Evolutionary conservation across 2,329 filamentous ascomycete genomes (phyloP).

Genomic region (Aspergillus sojae): DNA sequence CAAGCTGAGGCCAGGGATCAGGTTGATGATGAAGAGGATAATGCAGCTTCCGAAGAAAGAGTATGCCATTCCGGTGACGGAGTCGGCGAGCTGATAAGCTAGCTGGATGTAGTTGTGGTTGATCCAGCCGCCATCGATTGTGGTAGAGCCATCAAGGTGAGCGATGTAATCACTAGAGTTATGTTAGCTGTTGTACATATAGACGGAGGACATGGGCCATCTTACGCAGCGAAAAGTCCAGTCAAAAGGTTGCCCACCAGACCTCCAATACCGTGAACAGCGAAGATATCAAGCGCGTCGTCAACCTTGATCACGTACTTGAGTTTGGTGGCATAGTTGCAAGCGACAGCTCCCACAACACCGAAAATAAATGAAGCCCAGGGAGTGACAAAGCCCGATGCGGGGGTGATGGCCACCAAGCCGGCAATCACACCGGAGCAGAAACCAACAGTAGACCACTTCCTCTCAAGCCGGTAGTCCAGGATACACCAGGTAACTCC

Average conservation of each 20-base stretch:
- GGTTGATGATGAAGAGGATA: slow-evolving; percentile 79
- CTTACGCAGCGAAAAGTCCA: slow-evolving; percentile 76
- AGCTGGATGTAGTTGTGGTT: slow-evolving; percentile 84
- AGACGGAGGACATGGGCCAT: slow-evolving; percentile 10
- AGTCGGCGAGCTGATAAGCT: slow-evolving; percentile 82
- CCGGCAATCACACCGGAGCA: slow-evolving; percentile 88
- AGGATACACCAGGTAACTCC: slow-evolving; percentile 88
- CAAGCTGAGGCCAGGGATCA: slow-evolving; percentile 74
- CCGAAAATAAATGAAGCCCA: slow-evolving; percentile 85
- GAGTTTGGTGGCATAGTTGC: slow-evolving; percentile 89
- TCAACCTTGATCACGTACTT: slow-evolving; percentile 82
- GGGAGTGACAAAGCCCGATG: slow-evolving; percentile 80
- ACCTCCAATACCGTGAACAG: slow-evolving; percentile 77
- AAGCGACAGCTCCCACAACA: slow-evolving; percentile 71
- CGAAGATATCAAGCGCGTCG: slow-evolving; percentile 86
- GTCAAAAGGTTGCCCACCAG: slow-evolving; percentile 78
- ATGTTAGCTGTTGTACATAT: slow-evolving; percentile 15
- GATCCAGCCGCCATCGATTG: slow-evolving; percentile 77
- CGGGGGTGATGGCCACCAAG: slow-evolving; percentile 84
- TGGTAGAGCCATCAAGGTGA: slow-evolving; percentile 70
- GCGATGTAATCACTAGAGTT: slow-evolving; percentile 72
- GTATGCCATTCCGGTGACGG: slow-evolving; percentile 72
- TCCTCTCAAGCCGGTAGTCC: slow-evolving; percentile 84
- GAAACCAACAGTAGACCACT: slow-evolving; percentile 93
- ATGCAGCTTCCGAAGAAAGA: slow-evolving; percentile 76